Evolutionary conservation across 352 stramenopile genomes (phyloP).

Genomic region (Pythium aquatile): DNA sequence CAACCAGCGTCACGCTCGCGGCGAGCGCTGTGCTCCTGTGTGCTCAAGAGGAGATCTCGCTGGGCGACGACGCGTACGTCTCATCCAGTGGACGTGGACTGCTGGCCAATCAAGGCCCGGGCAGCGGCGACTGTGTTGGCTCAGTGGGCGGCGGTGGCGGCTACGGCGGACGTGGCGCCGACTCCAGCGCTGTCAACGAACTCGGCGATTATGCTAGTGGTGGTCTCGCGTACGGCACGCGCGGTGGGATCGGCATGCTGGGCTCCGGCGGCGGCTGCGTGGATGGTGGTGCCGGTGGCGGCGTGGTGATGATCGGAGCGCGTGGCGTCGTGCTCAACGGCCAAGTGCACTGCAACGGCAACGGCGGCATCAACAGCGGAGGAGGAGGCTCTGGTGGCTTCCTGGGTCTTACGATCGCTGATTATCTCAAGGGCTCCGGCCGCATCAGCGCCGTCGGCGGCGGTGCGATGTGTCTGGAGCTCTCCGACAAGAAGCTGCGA

Average conservation of each 20-base stretch:
- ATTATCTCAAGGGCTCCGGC: constrained; percentile 56
- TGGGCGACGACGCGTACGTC: constrained; percentile 42
- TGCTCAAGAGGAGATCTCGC: constrained; percentile 43
- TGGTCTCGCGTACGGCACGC: constrained; percentile 66
- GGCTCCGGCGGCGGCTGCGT: constrained; percentile 73
- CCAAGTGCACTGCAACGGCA: constrained; percentile 68
- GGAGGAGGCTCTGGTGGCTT: constrained; percentile 76
- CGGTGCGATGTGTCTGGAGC: constrained; percentile 45
- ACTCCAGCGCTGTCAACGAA: constrained; percentile 57
- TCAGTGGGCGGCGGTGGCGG: constrained; percentile 66
- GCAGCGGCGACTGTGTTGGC: constrained; percentile 49
- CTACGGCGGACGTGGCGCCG: constrained; percentile 67
- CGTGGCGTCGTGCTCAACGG: constrained; percentile 61
- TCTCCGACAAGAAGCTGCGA: constrained; percentile 1
- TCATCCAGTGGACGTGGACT: constrained; percentile 62
- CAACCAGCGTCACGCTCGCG: constrained; percentile 34
- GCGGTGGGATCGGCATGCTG: constrained; percentile 60
- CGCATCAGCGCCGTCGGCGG: constrained; percentile 72
- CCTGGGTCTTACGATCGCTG: constrained; percentile 55
- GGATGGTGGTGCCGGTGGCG: constrained; percentile 60
- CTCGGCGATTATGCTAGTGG: constrained; percentile 59
- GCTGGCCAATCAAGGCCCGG: constrained; percentile 61
- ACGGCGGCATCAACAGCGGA: constrained; percentile 48
- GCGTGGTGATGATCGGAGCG: constrained; percentile 66
- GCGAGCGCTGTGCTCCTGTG: constrained; percentile 66